phyloP scores from a whole-genome alignment of 106 monocot species.

The Dendrobium officinale region DNA sequence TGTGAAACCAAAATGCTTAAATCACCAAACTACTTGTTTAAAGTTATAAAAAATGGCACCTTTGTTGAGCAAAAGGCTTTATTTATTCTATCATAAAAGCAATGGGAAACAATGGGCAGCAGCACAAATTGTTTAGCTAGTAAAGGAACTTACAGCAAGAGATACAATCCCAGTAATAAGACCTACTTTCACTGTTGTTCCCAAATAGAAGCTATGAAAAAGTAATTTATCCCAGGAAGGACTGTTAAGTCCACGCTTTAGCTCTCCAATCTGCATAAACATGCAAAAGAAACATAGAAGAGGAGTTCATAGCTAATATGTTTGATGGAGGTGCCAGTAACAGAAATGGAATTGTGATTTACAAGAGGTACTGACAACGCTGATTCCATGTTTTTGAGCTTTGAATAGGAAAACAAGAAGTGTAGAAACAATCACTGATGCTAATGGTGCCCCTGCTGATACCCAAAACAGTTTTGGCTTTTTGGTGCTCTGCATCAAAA shows the following conservation, averaged over 20 bases:
- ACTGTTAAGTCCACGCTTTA: constrained; percentile 13
- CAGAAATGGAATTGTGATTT: not conserved
- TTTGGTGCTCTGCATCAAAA: constrained; percentile 47
- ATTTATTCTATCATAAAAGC: too few species aligned
- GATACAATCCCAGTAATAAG: constrained; percentile 16
- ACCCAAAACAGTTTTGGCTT: constrained; percentile 89
- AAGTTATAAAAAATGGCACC: too few species aligned
- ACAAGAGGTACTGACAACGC: constrained; percentile 37
- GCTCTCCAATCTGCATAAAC: constrained; percentile 13
- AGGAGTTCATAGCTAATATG: not conserved
- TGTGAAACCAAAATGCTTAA: too few species aligned
- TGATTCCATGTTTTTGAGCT: constrained; percentile 64
- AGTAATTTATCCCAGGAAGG: constrained; percentile 21
- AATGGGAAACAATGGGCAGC: too few species aligned
- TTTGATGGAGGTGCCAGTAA: not conserved
- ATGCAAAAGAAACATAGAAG: not conserved
- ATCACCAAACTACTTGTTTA: too few species aligned
- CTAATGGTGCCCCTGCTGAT: constrained; percentile 75
- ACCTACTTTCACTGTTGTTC: constrained; percentile 1
- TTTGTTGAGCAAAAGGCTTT: too few species aligned
- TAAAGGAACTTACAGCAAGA: constrained; percentile 12
- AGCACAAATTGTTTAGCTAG: not conserved
- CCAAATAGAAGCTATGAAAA: constrained; percentile 10
- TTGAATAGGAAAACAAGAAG: constrained; percentile 55
- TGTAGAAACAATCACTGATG: constrained; percentile 75